These are phyloP conservation scores for Aureobasidium sp. DNA, from an alignment of 2,329 filamentous ascomycete species.

Conservation along the genomic window DNA sequence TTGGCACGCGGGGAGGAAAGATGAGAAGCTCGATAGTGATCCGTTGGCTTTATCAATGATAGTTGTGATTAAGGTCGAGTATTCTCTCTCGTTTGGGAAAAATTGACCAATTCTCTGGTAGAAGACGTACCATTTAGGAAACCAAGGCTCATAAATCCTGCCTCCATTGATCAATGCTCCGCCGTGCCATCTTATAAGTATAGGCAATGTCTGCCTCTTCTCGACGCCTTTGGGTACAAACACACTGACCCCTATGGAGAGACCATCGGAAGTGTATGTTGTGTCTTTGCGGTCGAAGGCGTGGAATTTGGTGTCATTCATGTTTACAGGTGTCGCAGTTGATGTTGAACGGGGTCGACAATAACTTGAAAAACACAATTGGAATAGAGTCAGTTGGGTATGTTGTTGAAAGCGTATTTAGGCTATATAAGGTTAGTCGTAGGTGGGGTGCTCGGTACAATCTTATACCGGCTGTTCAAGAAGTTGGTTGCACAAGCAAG, in stretches of 20 bases:
- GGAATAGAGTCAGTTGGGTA: neutral
- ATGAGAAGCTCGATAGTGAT: neutral
- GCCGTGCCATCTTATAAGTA: constrained; percentile 38
- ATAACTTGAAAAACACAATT: neutral
- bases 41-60: neutral
- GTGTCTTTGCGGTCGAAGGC: constrained; percentile 32
- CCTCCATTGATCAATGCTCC: constrained; percentile 30
- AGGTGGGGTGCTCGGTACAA: neutral
- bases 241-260: constrained; percentile 29
- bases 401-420: neutral
- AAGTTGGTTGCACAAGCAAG: neutral
- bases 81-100: neutral
- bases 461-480: neutral
- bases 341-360: neutral
- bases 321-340: neutral
- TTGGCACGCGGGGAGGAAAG: too few relatives aligned
- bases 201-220: constrained; percentile 23
- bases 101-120: neutral
- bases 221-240: constrained; percentile 30
- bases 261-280: constrained; percentile 31
- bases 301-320: constrained; percentile 22
- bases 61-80: neutral
- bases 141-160: constrained; percentile 9
- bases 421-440: neutral
- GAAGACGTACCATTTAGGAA: constrained; percentile 13